Percentiles rank a stretch among this genome's conserved stretches.
phyloP scores from a whole-genome alignment of 768 basidiomycete genomes.

The Boletus vinaceobasis region DNA sequence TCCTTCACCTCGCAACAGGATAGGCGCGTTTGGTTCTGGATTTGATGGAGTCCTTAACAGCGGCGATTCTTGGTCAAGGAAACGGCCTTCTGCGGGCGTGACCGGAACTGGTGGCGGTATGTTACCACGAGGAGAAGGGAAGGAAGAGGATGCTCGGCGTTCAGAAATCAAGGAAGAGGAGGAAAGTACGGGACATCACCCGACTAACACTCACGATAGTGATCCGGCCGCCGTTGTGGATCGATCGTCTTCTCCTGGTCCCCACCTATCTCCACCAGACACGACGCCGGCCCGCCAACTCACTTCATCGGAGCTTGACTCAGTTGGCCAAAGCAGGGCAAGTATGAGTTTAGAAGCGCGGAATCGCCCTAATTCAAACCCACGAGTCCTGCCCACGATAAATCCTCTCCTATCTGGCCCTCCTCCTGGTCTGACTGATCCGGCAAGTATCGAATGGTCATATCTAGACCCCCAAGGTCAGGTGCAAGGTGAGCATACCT shows the following conservation, averaged over 20 bases:
- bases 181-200: conserved; percentile 29
- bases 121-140: conserved; percentile 40
- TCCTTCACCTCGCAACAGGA: conserved; percentile 62
- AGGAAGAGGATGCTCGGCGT: conserved; percentile 38
- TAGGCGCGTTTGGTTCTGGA: conserved; percentile 53
- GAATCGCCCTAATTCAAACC: conserved; percentile 3
- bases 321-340: conserved; percentile 10
- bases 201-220: conserved; percentile 2
- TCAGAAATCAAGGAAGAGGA: conserved; percentile 61
- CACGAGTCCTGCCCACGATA: conserved; percentile 4
- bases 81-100: conserved; percentile 57
- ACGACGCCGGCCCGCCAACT: conserved; percentile 3
- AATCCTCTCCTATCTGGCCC: conserved; percentile 29
- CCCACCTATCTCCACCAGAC: conserved; percentile 8
- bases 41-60: conserved; percentile 71
- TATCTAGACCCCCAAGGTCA: conserved; percentile 93
- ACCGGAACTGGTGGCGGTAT: conserved; percentile 38
- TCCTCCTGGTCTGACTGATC: conserved; percentile 50
- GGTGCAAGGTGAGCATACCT: conserved; percentile 65
- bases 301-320: conserved; percentile 8
- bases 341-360: conserved; percentile 15
- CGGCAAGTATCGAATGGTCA: conserved; percentile 74
- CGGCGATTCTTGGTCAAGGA: conserved; percentile 70
- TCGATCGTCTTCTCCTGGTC: conserved; percentile 11
- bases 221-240: conserved; percentile 7